Evolutionary conservation across 2,329 filamentous ascomycete species (phyloP), one percentile per base, ranked within the genome.

Genomic region (Trichoderma sp.): DNA sequence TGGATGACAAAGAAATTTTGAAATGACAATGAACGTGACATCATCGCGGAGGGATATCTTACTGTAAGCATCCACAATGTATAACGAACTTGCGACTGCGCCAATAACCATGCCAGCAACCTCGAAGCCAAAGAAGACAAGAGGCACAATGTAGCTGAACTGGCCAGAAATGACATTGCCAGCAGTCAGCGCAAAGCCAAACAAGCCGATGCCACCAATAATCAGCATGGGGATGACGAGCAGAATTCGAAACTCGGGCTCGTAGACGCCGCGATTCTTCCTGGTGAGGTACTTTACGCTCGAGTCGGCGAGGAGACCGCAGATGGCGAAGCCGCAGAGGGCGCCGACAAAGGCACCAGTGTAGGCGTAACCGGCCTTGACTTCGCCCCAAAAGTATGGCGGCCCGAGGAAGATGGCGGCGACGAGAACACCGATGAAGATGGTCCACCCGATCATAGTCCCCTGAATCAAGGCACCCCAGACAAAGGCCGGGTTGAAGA

Each of bases 41-140:
- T 31, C 5, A 49, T 14, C 24, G 49, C 5, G 6, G 40, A 24
- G 7, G 21, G 33, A 37, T 5, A 8, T 56, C 89, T 79, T 82
- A 91, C 94, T 90, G 80, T 97, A 95, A 0, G 94, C 94, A 81
- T 97, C 95, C 8, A 97, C 92, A 76, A 97, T 91, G 77, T 98
- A 98, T 29, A 97, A 82, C 0, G 92, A 92, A 71, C 89, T 92
- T 1, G 92, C 90, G 2, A 97, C 93, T 1, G 94, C 93, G 0
- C 94, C 94, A 76, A 97, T 89, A 0, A 97, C 93, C 93, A 97
- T 97, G 2, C 93, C 93, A 70, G 91, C 89, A 10, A 97, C 92
- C 77, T 96, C 89, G 68, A 96, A 86, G 0, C 87, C 92, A 74
- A 97, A 96, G 79, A 96, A 97, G 57, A 93, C 86, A 64, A 95